Evolutionary conservation across 2,329 filamentous ascomycete species (phyloP).

Genomic region (Orbilia quercus): DNA sequence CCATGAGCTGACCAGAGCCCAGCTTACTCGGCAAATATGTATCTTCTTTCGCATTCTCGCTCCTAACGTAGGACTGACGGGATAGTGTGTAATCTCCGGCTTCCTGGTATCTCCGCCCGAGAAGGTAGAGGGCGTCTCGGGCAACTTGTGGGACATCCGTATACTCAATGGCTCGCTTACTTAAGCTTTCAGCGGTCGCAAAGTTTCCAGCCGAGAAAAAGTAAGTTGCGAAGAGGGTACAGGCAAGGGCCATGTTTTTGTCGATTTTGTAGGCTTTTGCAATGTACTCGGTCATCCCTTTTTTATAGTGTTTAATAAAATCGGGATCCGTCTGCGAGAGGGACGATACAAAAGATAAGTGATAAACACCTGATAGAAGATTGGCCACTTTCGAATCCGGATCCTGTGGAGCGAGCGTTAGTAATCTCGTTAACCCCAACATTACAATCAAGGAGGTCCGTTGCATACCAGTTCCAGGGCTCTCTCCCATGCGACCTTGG

Average conservation of each 20-base stretch:
- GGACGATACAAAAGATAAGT: slow-evolving; percentile 85
- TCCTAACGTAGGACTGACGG: slow-evolving; percentile 85
- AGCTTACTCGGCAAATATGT: slow-evolving; percentile 96
- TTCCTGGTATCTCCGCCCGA: slow-evolving; percentile 91
- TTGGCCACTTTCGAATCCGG: slow-evolving; percentile 89
- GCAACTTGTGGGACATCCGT: slow-evolving; percentile 97
- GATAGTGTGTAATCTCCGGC: slow-evolving; percentile 79
- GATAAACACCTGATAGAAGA: slow-evolving; percentile 88
- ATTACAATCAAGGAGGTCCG: neutral
- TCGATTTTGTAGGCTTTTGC: slow-evolving; percentile 94
- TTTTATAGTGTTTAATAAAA: slow-evolving; percentile 87
- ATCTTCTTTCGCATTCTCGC: slow-evolving; percentile 89
- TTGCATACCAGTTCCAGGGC: slow-evolving; percentile 71
- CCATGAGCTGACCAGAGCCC: slow-evolving; percentile 82
- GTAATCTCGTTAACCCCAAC: neutral
- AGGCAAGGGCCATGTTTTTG: slow-evolving; percentile 88
- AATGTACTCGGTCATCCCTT: slow-evolving; percentile 92
- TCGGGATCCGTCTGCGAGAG: slow-evolving; percentile 84
- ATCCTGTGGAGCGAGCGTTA: slow-evolving; percentile 63
- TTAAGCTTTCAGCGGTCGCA: slow-evolving; percentile 83
- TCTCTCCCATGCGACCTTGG: slow-evolving; percentile 88
- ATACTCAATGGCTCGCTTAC: slow-evolving; percentile 91
- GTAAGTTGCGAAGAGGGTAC: slow-evolving; percentile 88
- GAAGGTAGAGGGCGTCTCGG: slow-evolving; percentile 95
- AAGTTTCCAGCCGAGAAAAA: slow-evolving; percentile 86